phyloP scores from a whole-genome alignment of 345 rosid genomes.

The Turritis glabra region DNA sequence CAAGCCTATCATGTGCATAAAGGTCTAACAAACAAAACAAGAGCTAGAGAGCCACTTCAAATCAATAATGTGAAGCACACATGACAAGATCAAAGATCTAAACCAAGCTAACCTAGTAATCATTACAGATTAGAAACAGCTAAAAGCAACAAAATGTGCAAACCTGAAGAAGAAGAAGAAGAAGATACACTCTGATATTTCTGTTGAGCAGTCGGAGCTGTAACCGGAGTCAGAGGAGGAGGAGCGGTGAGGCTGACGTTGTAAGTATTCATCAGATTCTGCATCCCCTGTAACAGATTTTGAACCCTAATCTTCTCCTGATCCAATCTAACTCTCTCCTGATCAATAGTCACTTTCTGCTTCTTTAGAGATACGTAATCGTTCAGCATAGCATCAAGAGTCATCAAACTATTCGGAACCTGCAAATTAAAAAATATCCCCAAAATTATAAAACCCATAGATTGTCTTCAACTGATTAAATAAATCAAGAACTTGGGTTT shows the following conservation, averaged over 20 bases:
- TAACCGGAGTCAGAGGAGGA: conserved; percentile 34
- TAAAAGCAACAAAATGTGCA: neutral
- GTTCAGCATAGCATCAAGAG: conserved; percentile 60
- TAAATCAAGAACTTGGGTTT: neutral
- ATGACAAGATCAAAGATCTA: neutral
- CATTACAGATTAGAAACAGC: neutral
- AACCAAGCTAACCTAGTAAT: neutral
- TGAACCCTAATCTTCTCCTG: conserved; percentile 71
- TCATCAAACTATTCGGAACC: conserved; percentile 77
- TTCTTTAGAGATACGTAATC: conserved; percentile 74
- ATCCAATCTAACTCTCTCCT: conserved; percentile 60
- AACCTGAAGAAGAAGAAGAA: conserved; percentile 28
- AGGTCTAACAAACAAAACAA: neutral
- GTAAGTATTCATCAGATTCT: conserved; percentile 65
- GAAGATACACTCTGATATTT: neutral
- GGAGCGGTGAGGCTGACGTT: conserved; percentile 45
- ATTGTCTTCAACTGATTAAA: neutral
- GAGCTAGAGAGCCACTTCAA: neutral
- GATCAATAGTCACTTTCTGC: conserved; percentile 63
- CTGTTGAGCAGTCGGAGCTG: conserved; percentile 8
- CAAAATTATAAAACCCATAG: neutral
- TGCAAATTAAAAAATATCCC: conserved; percentile 22
- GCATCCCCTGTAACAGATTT: conserved; percentile 68
- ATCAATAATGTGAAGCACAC: neutral
- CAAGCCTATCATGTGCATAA: neutral